phyloP scores from a whole-genome alignment of 495 filamentous ascomycete genomes.

The Daldinia childiae region DNA sequence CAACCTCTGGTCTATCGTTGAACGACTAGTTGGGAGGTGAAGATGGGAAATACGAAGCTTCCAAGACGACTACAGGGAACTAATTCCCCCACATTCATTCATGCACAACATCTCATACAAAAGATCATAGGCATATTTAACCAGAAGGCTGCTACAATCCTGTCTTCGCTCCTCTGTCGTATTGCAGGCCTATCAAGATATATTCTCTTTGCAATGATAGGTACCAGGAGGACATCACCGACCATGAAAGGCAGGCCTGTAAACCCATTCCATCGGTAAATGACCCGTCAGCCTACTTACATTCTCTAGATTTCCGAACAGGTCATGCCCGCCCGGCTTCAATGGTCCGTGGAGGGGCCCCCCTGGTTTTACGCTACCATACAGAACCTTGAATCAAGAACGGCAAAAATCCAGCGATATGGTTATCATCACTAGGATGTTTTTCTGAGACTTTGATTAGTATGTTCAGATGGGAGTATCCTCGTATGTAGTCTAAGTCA shows the following conservation, averaged over 20 bases:
- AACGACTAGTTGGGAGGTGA: constrained; percentile 11
- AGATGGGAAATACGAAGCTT: constrained; percentile 11
- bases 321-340: constrained; percentile 19
- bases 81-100: constrained; percentile 29
- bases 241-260: constrained; percentile 6
- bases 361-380: constrained; percentile 7
- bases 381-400: constrained; percentile 6
- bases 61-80: constrained; percentile 9
- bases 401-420: constrained; percentile 11
- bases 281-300: background rate
- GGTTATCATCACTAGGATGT: constrained; percentile 1
- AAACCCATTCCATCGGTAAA: constrained; percentile 31
- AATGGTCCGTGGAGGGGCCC: constrained; percentile 24
- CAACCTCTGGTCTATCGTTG: constrained; percentile 18
- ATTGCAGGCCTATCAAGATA: background rate
- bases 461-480: background rate
- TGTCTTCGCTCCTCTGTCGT: background rate
- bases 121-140: background rate
- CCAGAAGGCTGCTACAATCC: background rate
- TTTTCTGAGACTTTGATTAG: background rate
- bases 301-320: constrained; percentile 23
- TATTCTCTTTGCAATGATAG: background rate
- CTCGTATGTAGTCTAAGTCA: background rate
- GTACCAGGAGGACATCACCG: background rate
- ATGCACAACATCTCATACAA: constrained; percentile 7